Conservation (phyloP, 75 land plant species). For the Pinus tabuliformis region DNA sequence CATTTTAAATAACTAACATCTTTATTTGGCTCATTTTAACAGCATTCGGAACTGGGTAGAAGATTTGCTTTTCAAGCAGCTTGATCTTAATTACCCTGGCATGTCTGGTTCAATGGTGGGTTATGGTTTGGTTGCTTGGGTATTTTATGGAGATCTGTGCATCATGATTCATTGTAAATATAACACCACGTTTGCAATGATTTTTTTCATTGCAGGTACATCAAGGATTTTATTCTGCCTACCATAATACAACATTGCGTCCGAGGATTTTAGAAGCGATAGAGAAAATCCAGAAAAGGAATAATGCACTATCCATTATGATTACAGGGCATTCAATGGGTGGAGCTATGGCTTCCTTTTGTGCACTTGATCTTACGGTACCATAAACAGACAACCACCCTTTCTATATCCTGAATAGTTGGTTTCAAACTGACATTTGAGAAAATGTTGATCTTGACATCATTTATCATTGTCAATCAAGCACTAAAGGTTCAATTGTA, state of each 20-base stretch:
- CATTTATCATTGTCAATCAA: no score
- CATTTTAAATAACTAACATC: no score
- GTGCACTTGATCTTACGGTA: constrained; percentile 90
- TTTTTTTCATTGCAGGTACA: constrained; percentile 65
- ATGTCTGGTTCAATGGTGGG: constrained; percentile 86
- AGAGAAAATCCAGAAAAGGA: constrained; percentile 33
- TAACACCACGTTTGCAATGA: no score
- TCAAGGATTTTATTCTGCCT: constrained; percentile 87
- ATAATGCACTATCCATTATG: constrained; percentile 49
- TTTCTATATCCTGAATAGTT: no score
- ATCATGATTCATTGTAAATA: no score
- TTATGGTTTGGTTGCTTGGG: not conserved
- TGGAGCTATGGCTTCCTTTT: constrained; percentile 94
- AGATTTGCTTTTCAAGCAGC: constrained; percentile 82
- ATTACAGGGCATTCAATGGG: constrained; percentile 98
- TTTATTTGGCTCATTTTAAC: not conserved
- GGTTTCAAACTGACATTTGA: no score
- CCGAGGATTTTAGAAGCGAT: constrained; percentile 61
- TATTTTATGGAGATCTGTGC: no score
- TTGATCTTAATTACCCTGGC: constrained; percentile 84
- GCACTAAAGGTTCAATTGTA: no score
- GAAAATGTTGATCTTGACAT: no score
- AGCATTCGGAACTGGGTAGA: constrained; percentile 95
- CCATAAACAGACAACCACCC: not conserved
- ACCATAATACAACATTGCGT: constrained; percentile 88